Evolutionary conservation across 2,329 filamentous ascomycete genomes (phyloP).

Genomic region (Byssochlamys sp.): DNA sequence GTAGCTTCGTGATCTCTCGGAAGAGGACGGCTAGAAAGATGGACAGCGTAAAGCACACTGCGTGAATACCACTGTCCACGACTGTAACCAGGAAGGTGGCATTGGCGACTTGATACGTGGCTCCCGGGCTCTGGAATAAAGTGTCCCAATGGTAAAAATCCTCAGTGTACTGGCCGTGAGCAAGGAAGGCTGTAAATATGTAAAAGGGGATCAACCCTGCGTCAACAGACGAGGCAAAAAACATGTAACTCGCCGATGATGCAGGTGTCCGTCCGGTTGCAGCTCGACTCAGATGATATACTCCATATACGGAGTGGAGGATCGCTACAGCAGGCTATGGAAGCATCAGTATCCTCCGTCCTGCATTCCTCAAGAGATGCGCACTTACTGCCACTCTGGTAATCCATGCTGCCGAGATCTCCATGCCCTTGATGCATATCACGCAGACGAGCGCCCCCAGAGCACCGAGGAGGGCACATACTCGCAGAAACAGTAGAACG

Average conservation of each 20-base stretch:
- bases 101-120: conserved; percentile 52
- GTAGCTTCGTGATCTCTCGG: conserved; percentile 68
- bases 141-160: conserved; percentile 54
- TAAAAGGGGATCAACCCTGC: conserved; percentile 55
- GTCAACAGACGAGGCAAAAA: conserved; percentile 71
- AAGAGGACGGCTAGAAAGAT: conserved; percentile 70
- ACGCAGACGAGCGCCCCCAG: conserved; percentile 64
- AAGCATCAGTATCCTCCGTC: conserved; percentile 2
- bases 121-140: conserved; percentile 48
- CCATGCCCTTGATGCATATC: conserved; percentile 63
- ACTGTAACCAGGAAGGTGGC: conserved; percentile 61
- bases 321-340: conserved; percentile 66
- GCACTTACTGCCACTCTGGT: conserved; percentile 64
- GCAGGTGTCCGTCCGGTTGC: conserved; percentile 62
- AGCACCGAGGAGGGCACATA: conserved; percentile 58
- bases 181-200: conserved; percentile 48
- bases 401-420: conserved; percentile 60
- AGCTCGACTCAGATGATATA: conserved; percentile 68
- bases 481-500: conserved; percentile 59
- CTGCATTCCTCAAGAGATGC: background rate
- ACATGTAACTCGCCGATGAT: conserved; percentile 78
- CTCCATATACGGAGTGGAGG: conserved; percentile 62
- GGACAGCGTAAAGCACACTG: conserved; percentile 60
- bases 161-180: conserved; percentile 41
- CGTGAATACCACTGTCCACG: conserved; percentile 56